A percentile compares a stretch with the other conserved stretches of the same genome.
phyloP scores from a whole-genome alignment of 768 basidiomycete genomes.

The Lactifluus volemus region DNA sequence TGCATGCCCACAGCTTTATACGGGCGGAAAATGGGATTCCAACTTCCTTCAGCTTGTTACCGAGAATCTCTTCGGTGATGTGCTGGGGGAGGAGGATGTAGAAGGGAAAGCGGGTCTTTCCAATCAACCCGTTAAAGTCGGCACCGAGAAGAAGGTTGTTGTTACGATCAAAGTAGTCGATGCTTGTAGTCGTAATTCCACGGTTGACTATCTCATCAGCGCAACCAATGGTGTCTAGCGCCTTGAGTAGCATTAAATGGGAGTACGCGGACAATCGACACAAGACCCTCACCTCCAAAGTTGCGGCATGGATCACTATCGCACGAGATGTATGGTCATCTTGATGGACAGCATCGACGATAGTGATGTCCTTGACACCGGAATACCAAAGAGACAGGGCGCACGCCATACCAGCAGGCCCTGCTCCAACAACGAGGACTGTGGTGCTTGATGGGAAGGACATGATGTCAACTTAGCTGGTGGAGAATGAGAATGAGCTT shows the following conservation, averaged over 20 bases:
- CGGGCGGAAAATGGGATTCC: constrained; percentile 32
- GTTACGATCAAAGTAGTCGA: constrained; percentile 26
- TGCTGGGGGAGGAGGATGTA: constrained; percentile 36
- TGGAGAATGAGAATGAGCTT: no score
- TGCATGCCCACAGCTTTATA: constrained; percentile 34
- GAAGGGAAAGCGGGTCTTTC: constrained; percentile 38
- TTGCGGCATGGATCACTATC: constrained; percentile 40
- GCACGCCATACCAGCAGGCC: constrained; percentile 39
- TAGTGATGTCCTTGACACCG: constrained; percentile 34
- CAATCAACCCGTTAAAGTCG: constrained; percentile 29
- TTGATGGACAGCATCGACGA: constrained; percentile 33
- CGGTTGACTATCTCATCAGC: constrained; percentile 31
- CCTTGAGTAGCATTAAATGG: constrained; percentile 35
- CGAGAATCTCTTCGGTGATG: constrained; percentile 35
- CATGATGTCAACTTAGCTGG: no score
- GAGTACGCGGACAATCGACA: background rate
- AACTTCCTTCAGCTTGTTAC: constrained; percentile 26
- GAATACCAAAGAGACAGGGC: constrained; percentile 38
- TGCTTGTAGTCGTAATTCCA: constrained; percentile 27
- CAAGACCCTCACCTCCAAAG: constrained; percentile 35
- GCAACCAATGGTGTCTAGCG: constrained; percentile 37
- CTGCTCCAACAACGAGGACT: constrained; percentile 43
- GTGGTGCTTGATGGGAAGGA: constrained; percentile 29
- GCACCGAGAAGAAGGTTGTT: constrained; percentile 24
- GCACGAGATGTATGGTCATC: constrained; percentile 37